Evolutionary conservation across 2,329 filamentous ascomycete genomes (phyloP).

Genomic region (Fusarium pininemorale): DNA sequence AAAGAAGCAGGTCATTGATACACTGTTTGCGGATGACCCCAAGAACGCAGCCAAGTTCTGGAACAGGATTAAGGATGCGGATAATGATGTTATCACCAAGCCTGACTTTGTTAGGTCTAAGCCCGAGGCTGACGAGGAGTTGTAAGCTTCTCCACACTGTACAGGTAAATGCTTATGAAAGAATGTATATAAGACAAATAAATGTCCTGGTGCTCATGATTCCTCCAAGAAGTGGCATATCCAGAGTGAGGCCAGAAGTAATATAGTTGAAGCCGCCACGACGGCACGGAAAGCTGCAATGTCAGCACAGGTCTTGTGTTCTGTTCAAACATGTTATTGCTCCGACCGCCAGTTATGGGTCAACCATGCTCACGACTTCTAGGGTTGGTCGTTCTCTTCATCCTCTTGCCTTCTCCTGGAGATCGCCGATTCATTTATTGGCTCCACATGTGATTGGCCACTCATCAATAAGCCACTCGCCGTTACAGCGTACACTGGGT

Average conservation of each 20-base stretch:
- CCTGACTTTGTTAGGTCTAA: constrained; percentile 33
- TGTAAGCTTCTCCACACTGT: not conserved
- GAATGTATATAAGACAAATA: not conserved
- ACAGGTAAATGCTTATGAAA: too few relatives aligned
- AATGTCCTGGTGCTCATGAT: fast-evolving
- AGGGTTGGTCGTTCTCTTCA: too few relatives aligned
- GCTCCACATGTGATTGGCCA: too few relatives aligned
- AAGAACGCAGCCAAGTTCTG: constrained; percentile 71
- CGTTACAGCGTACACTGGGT: not conserved
- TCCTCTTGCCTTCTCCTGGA: not conserved
- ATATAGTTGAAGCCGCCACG: fast-evolving
- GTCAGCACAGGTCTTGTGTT: too few relatives aligned
- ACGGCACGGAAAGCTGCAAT: fast-evolving
- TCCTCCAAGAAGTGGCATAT: fast-evolving
- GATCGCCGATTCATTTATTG: not conserved
- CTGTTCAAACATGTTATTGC: fast-evolving
- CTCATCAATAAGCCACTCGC: too few relatives aligned
- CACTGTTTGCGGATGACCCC: constrained; percentile 70
- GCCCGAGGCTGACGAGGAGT: not conserved
- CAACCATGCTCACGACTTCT: too few relatives aligned
- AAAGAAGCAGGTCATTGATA: constrained; percentile 70
- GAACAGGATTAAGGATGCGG: constrained; percentile 67
- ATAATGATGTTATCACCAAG: constrained; percentile 64
- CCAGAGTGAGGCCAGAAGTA: fast-evolving
- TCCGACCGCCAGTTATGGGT: fast-evolving